Percentiles rank a stretch among this genome's conserved stretches.
phyloP scores from a whole-genome alignment of 1,284 basidiomycete genomes.

The Meripilus lineatus region DNA sequence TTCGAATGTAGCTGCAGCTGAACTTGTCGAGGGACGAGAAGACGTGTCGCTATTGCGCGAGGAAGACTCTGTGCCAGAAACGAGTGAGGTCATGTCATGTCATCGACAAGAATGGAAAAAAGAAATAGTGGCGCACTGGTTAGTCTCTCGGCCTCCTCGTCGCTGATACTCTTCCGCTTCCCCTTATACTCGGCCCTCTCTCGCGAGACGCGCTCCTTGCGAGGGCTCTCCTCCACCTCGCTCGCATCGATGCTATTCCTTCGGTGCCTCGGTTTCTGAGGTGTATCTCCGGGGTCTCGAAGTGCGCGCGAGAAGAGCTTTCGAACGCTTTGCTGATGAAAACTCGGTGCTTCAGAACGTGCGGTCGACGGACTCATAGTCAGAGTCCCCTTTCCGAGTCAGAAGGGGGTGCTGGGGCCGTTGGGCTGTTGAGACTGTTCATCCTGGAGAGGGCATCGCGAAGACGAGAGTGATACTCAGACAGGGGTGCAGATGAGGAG shows the following conservation, averaged over 20 bases:
- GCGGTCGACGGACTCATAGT: conserved; percentile 44
- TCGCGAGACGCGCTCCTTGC: conserved; percentile 35
- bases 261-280: conserved; percentile 41
- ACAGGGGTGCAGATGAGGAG: background rate
- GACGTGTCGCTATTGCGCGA: conserved; percentile 19
- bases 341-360: conserved; percentile 39
- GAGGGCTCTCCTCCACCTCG: conserved; percentile 53
- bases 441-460: conserved; percentile 9
- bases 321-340: conserved; percentile 53
- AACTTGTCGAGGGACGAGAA: conserved; percentile 13
- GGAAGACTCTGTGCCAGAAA: conserved; percentile 8
- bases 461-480: conserved; percentile 17
- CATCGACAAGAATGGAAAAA: background rate
- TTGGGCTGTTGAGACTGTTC: too few species aligned
- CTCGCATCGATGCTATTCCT: conserved; percentile 59
- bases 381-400: conserved; percentile 58
- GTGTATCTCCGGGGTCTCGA: conserved; percentile 57
- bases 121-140: conserved; percentile 39
- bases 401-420: too few species aligned
- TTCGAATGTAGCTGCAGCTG: conserved; percentile 22
- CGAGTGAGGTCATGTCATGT: background rate
- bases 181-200: conserved; percentile 43
- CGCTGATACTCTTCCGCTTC: conserved; percentile 57
- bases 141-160: conserved; percentile 57
- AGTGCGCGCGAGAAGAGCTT: conserved; percentile 59